Conservation (phyloP, 2,329 filamentous ascomycete genomes). For the Paracorniculantispora psalliotae region DNA sequence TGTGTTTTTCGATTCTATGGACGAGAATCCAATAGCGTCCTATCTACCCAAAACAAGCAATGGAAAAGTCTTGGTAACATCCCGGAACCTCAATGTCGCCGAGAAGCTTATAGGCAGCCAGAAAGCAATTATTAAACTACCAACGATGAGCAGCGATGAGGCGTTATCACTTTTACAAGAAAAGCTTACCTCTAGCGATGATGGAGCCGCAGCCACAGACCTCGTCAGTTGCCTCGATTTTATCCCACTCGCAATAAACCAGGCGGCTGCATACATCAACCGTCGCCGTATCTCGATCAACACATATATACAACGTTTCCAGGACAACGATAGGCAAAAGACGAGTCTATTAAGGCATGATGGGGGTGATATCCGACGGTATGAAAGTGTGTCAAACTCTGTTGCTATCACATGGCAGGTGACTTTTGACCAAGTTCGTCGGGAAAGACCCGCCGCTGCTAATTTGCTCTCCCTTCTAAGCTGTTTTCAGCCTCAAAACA, state of each 20-base stretch:
- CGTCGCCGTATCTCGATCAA: constrained; percentile 21
- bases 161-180: constrained; percentile 4
- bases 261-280: constrained; percentile 25
- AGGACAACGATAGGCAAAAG: constrained; percentile 22
- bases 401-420: constrained; percentile 25
- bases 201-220: neutral
- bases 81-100: constrained; percentile 16
- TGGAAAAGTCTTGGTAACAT: constrained; percentile 17
- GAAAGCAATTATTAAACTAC: constrained; percentile 8
- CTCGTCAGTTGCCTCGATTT: constrained; percentile 17
- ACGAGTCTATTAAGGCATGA: constrained; percentile 18
- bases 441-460: constrained; percentile 29
- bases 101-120: constrained; percentile 15
- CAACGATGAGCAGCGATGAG: constrained; percentile 6
- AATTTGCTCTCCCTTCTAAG: constrained; percentile 42
- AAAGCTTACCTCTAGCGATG: neutral
- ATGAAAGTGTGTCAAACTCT: constrained; percentile 21
- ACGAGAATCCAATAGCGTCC: constrained; percentile 13
- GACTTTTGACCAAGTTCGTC: constrained; percentile 29
- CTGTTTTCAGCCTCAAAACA: constrained; percentile 39
- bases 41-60: constrained; percentile 17
- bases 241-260: constrained; percentile 25
- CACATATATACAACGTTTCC: constrained; percentile 27
- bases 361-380: constrained; percentile 12
- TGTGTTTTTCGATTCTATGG: constrained; percentile 8